Evolutionary conservation across 1,284 basidiomycete genomes (phyloP).

Genomic region (Sanghuangporus weigelae): DNA sequence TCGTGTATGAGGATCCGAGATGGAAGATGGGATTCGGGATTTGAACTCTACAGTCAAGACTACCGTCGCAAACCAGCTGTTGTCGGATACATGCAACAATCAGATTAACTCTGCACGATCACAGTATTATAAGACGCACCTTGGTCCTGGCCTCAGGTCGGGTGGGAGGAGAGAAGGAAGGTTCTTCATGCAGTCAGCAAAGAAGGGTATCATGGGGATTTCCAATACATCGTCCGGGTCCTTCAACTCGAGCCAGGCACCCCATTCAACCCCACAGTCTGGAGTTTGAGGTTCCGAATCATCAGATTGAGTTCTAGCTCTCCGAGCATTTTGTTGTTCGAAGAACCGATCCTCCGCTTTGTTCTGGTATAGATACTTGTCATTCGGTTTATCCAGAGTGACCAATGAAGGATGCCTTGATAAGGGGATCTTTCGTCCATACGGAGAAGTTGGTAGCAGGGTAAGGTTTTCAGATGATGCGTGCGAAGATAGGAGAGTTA

Average conservation of each 20-base stretch:
- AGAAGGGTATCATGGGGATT: slow-evolving; percentile 43
- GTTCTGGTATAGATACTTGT: slow-evolving; percentile 36
- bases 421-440: slow-evolving; percentile 52
- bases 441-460: slow-evolving; percentile 44
- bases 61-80: slow-evolving; percentile 59
- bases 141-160: slow-evolving; percentile 19
- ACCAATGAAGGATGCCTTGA: slow-evolving; percentile 40
- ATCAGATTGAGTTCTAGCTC: background rate
- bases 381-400: slow-evolving; percentile 20
- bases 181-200: slow-evolving; percentile 47
- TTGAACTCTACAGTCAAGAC: slow-evolving; percentile 56
- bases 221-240: slow-evolving; percentile 40
- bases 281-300: background rate
- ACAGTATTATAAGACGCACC: background rate
- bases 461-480: slow-evolving; percentile 23
- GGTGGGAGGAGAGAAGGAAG: slow-evolving; percentile 40
- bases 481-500: slow-evolving; percentile 13
- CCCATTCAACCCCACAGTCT: slow-evolving; percentile 42
- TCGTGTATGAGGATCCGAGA: background rate
- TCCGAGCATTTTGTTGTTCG: slow-evolving; percentile 23
- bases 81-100: background rate
- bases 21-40: slow-evolving; percentile 39
- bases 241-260: slow-evolving; percentile 47
- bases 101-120: background rate
- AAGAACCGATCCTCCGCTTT: slow-evolving; percentile 38